Percentiles rank a stretch among this genome's conserved stretches.
Evolutionary conservation across 805 yeast species (phyloP).

Genomic region (Huiozyma naganishii): DNA sequence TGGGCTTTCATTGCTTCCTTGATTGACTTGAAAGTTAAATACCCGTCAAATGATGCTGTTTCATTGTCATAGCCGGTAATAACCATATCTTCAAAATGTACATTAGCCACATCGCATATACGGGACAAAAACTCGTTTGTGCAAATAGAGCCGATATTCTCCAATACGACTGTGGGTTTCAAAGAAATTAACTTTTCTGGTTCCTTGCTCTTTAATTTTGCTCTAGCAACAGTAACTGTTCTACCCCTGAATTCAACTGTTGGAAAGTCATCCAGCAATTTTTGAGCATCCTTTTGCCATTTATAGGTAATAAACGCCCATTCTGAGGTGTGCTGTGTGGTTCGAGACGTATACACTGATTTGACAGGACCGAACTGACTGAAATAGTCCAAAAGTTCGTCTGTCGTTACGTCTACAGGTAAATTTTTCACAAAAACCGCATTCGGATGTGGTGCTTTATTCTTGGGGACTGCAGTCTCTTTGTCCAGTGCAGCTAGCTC

Average conservation of each 20-base stretch:
- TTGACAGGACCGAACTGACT: constrained; percentile 26
- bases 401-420: constrained; percentile 23
- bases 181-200: background rate
- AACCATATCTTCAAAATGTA: constrained; percentile 3
- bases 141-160: constrained; percentile 22
- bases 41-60: constrained; percentile 18
- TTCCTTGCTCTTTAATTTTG: constrained; percentile 8
- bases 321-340: constrained; percentile 14
- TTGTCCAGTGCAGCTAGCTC: constrained; percentile 3
- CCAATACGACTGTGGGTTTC: constrained; percentile 3
- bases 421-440: constrained; percentile 28
- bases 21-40: constrained; percentile 14
- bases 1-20: constrained; percentile 15
- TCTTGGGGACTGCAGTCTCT: constrained; percentile 2
- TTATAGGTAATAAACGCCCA: constrained; percentile 37
- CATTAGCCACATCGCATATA: constrained; percentile 17
- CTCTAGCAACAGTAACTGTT: constrained; percentile 17
- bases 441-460: constrained; percentile 19
- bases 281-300: constrained; percentile 26
- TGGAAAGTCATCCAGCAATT: constrained; percentile 28
- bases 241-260: constrained; percentile 20
- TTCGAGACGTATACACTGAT: constrained; percentile 27
- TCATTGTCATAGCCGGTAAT: constrained; percentile 1
- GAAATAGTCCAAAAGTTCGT: constrained; percentile 22
- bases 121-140: constrained; percentile 19